Percentiles rank a stretch among this genome's conserved stretches.
Evolutionary conservation across 2,329 filamentous ascomycete genomes (phyloP).

Genomic region (Alternaria brassicicola): DNA sequence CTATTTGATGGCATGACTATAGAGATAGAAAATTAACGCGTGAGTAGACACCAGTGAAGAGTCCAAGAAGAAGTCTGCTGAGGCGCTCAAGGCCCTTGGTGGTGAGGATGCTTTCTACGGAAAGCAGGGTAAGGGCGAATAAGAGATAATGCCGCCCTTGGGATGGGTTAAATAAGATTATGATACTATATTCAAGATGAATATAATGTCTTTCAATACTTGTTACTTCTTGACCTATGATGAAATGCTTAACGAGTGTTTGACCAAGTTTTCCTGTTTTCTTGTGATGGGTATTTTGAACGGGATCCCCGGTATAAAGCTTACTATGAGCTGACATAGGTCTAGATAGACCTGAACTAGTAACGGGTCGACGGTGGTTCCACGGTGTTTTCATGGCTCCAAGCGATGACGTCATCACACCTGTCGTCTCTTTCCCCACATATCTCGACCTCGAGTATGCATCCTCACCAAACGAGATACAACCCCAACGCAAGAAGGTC

Average conservation of each 20-base stretch:
- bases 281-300: not conserved
- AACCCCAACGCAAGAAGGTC: not conserved
- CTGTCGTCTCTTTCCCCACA: not conserved
- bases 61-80: constrained; percentile 54
- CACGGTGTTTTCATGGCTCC: not conserved
- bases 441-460: not conserved
- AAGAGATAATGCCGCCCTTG: constrained; percentile 4
- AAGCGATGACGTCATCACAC: not conserved
- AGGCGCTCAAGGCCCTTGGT: constrained; percentile 52
- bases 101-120: constrained; percentile 55
- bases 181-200: not conserved
- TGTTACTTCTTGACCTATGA: not conserved
- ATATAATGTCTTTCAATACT: constrained; percentile 1
- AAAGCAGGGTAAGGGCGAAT: constrained; percentile 51
- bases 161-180: not conserved
- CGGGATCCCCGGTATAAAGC: rapidly evolving
- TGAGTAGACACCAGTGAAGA: constrained; percentile 26
- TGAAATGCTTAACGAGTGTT: not conserved
- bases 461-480: not conserved
- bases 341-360: not conserved
- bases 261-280: not conserved
- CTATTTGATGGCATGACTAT: not conserved
- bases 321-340: not conserved
- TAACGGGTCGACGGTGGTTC: not conserved
- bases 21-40: not conserved